Evolutionary conservation across 208 protist genomes (phyloP).

Genomic region (Crithidia thermophila): DNA sequence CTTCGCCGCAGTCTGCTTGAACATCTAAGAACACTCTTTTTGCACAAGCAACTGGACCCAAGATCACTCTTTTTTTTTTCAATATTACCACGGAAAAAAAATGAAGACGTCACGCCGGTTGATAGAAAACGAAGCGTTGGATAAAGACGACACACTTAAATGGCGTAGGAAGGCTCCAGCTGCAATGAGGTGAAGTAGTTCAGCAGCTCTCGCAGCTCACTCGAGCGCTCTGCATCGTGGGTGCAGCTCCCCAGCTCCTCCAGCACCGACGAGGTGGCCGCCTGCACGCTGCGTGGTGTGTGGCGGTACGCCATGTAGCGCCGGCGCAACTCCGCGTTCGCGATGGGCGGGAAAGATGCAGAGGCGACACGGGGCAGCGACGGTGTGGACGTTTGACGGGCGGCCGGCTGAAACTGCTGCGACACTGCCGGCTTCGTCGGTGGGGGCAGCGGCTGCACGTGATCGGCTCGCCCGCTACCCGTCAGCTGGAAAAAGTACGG

Average conservation of each 20-base stretch:
- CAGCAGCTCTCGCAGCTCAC: slow-evolving; percentile 73
- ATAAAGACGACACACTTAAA: too few species aligned
- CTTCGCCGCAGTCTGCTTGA: too few species aligned
- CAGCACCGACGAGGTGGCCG: slow-evolving; percentile 49
- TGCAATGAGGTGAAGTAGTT: slow-evolving; percentile 66
- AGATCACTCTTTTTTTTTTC: neutral
- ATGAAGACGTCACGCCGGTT: too few species aligned
- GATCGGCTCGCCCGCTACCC: slow-evolving; percentile 3
- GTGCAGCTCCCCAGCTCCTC: slow-evolving; percentile 58
- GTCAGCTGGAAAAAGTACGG: neutral
- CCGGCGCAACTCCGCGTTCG: slow-evolving; percentile 20
- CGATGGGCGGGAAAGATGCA: slow-evolving; percentile 27
- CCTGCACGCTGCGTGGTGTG: slow-evolving; percentile 37
- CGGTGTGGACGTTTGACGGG: neutral
- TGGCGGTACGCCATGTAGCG: slow-evolving; percentile 30
- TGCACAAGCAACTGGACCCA: too few species aligned
- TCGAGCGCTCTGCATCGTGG: slow-evolving; percentile 49
- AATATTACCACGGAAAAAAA: neutral
- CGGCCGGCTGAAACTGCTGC: neutral
- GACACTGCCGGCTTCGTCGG: neutral
- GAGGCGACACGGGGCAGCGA: slow-evolving; percentile 5
- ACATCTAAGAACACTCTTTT: too few species aligned
- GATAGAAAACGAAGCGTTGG: too few species aligned
- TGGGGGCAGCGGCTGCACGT: neutral
- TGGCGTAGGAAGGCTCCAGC: slow-evolving; percentile 5